phyloP scores from a whole-genome alignment of 306 rosid species.

The Cyclanthera cordifolia region DNA sequence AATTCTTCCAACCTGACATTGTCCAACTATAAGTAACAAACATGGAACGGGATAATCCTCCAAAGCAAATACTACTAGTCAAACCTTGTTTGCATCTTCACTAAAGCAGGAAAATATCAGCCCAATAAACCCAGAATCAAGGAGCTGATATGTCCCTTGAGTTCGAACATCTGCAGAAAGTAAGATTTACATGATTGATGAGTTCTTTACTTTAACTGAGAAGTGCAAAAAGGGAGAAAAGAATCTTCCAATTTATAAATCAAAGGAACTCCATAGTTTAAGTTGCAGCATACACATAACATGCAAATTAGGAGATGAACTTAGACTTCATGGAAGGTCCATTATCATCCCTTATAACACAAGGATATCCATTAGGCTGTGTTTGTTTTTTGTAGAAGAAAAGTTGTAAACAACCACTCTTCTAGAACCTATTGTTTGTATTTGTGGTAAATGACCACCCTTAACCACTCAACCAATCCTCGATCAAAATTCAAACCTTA shows the following conservation, averaged over 20 bases:
- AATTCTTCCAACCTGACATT: slow-evolving; percentile 76
- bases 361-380: background rate
- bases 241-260: background rate
- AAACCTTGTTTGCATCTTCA: slow-evolving; percentile 68
- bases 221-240: background rate
- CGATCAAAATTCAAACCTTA: no score
- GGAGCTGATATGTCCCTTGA: slow-evolving; percentile 95
- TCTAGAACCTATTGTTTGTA: no score
- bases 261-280: background rate
- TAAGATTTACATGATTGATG: slow-evolving; percentile 1
- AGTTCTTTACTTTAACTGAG: background rate
- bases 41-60: slow-evolving; percentile 8
- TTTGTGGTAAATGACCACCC: no score
- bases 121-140: slow-evolving; percentile 93
- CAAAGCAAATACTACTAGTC: slow-evolving; percentile 18
- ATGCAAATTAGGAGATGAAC: background rate
- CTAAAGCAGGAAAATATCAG: slow-evolving; percentile 35
- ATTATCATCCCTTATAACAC: background rate
- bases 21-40: slow-evolving; percentile 10
- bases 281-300: background rate
- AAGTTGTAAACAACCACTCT: no score
- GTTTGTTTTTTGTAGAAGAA: no score
- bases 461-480: no score
- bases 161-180: slow-evolving; percentile 68
- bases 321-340: background rate